phyloP scores from a whole-genome alignment of 805 yeast genomes.

The Sungouiella blattae region DNA sequence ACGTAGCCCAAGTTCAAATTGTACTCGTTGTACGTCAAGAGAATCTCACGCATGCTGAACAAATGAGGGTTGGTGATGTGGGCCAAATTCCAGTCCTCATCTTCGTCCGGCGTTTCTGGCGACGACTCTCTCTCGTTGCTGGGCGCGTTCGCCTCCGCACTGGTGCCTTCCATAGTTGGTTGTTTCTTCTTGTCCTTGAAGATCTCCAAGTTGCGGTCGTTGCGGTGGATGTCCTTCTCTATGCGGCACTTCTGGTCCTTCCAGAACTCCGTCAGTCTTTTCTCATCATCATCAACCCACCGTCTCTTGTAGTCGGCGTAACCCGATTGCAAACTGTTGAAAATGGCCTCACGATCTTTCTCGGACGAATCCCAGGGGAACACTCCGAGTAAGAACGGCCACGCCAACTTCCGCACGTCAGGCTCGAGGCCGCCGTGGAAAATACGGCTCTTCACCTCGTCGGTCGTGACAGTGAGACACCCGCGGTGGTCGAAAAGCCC shows the following conservation, averaged over 20 bases:
- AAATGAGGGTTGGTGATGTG: slow-evolving; percentile 75
- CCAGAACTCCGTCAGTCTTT: slow-evolving; percentile 63
- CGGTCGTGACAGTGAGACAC: slow-evolving; percentile 62
- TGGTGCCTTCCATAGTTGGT: no score
- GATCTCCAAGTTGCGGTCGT: slow-evolving; percentile 74
- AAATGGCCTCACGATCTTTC: slow-evolving; percentile 62
- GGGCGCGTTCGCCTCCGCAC: not conserved
- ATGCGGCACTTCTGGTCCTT: slow-evolving; percentile 85
- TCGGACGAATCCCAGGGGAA: slow-evolving; percentile 84
- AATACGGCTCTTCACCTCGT: slow-evolving; percentile 76
- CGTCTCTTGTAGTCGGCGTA: slow-evolving; percentile 64
- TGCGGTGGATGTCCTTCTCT: slow-evolving; percentile 89
- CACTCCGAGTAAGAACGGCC: slow-evolving; percentile 82
- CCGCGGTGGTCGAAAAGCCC: slow-evolving; percentile 81
- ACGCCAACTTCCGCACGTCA: slow-evolving; percentile 63
- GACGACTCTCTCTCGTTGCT: slow-evolving; percentile 21
- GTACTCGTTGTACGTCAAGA: slow-evolving; percentile 81
- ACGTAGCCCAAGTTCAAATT: slow-evolving; percentile 88
- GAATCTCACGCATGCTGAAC: slow-evolving; percentile 65
- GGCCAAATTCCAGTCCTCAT: slow-evolving; percentile 55
- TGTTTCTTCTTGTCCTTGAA: slow-evolving; percentile 49
- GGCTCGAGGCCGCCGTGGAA: slow-evolving; percentile 85
- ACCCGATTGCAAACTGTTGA: slow-evolving; percentile 52
- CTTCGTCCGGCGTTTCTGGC: slow-evolving; percentile 31
- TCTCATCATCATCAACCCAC: slow-evolving; percentile 61